phyloP scores from a whole-genome alignment of 129 eudicot genomes.

The Helianthus annuus region DNA sequence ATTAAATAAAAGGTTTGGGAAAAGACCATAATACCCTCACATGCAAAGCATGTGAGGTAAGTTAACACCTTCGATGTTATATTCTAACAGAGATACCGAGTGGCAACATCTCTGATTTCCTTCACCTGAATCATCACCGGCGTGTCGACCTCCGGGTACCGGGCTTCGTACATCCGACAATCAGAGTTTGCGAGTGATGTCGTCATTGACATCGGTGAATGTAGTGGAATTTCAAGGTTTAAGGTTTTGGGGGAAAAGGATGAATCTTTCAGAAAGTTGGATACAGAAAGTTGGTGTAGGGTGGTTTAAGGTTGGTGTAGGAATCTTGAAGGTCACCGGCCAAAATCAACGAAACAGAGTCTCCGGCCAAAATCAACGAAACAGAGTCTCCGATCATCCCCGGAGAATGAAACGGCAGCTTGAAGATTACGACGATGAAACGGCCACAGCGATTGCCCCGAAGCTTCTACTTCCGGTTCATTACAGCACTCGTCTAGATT shows the following conservation, averaged over 20 bases:
- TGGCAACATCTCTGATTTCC: conserved; percentile 65
- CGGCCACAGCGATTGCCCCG: not conserved
- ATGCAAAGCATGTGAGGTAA: too few relatives aligned
- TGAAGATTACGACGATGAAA: conserved; percentile 48
- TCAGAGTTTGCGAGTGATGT: conserved; percentile 31
- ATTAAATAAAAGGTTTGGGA: too few relatives aligned
- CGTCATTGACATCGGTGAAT: conserved; percentile 28
- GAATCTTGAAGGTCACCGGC: too few relatives aligned
- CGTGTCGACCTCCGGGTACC: conserved; percentile 53
- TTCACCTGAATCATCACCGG: conserved; percentile 61
- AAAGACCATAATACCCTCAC: too few relatives aligned
- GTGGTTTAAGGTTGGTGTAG: too few relatives aligned
- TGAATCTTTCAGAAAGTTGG: too few relatives aligned
- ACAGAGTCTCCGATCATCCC: conserved; percentile 12
- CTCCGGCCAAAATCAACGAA: not conserved
- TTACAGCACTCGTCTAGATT: not conserved
- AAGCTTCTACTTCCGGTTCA: conserved; percentile 22
- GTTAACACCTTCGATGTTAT: conserved; percentile 70
- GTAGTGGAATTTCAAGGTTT: conserved; percentile 30
- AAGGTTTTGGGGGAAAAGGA: not conserved
- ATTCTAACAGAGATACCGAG: conserved; percentile 64
- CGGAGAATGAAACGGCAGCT: conserved; percentile 62
- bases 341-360: too few relatives aligned
- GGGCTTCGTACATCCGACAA: conserved; percentile 57
- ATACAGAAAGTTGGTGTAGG: too few relatives aligned